Percentiles rank a stretch among this genome's conserved stretches.
phyloP scores from a whole-genome alignment of 2,329 filamentous ascomycete species.

The Didymella arachidicola region DNA sequence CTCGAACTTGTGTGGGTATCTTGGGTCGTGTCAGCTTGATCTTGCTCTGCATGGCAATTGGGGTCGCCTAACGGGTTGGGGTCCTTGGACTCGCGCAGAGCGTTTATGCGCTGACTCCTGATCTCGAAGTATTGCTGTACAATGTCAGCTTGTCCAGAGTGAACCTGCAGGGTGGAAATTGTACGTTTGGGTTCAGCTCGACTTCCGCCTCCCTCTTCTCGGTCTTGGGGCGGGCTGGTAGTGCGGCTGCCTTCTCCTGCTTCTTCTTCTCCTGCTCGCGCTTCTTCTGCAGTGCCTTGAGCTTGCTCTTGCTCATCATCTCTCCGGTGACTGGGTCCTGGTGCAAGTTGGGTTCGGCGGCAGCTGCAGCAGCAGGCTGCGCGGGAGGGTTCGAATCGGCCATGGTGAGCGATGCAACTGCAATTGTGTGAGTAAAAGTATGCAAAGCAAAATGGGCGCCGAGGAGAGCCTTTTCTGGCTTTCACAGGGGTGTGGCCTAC shows the following conservation, averaged over 20 bases:
- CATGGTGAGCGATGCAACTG: conserved; percentile 36
- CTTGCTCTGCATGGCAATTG: not conserved
- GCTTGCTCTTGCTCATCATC: conserved; percentile 64
- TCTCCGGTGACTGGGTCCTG: conserved; percentile 91
- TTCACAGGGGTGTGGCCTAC: too few relatives aligned
- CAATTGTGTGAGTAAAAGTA: conserved; percentile 26
- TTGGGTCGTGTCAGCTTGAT: not conserved
- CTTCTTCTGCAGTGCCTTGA: conserved; percentile 94
- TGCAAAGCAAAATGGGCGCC: too few relatives aligned
- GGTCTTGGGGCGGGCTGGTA: conserved; percentile 66
- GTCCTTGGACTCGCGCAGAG: conserved; percentile 73
- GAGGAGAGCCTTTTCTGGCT: too few relatives aligned
- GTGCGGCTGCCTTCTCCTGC: conserved; percentile 79
- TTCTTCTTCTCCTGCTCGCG: conserved; percentile 86
- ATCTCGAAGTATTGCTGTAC: conserved; percentile 92
- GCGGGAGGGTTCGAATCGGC: conserved; percentile 42
- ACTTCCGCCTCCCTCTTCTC: conserved; percentile 67
- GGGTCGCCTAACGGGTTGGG: conserved; percentile 66
- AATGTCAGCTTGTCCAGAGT: conserved; percentile 19
- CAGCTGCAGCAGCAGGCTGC: conserved; percentile 29
- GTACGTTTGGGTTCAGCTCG: conserved; percentile 76
- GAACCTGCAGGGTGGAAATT: conserved; percentile 25
- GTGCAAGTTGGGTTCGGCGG: conserved; percentile 68
- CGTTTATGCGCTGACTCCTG: conserved; percentile 78
- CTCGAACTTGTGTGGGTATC: conserved; percentile 88